Percentiles rank a stretch among this genome's conserved stretches.
Evolutionary conservation across 1,284 basidiomycete species (phyloP).

Genomic region (Hymenochaete sp.): DNA sequence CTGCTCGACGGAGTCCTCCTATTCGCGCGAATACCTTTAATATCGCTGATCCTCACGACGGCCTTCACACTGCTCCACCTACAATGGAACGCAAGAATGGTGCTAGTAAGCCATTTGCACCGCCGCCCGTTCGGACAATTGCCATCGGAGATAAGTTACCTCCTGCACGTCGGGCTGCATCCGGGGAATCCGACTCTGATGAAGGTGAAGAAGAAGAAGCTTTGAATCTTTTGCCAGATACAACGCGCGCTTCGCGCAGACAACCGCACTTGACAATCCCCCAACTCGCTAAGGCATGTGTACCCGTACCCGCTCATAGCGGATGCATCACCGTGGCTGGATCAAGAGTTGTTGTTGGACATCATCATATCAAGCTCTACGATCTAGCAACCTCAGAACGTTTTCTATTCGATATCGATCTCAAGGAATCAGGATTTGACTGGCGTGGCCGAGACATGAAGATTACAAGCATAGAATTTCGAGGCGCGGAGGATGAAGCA

Average conservation of each 20-base stretch:
- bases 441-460: slow-evolving; percentile 54
- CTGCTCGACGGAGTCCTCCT: slow-evolving; percentile 17
- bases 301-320: slow-evolving; percentile 49
- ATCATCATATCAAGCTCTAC: slow-evolving; percentile 59
- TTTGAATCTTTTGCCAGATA: slow-evolving; percentile 69
- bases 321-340: slow-evolving; percentile 56
- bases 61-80: slow-evolving; percentile 16
- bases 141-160: slow-evolving; percentile 61
- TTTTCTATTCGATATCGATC: slow-evolving; percentile 48
- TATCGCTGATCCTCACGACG: slow-evolving; percentile 18
- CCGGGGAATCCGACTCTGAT: slow-evolving; percentile 30
- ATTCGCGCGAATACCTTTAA: slow-evolving; percentile 7
- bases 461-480: slow-evolving; percentile 70
- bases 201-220: slow-evolving; percentile 39
- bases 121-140: slow-evolving; percentile 66
- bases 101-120: slow-evolving; percentile 41
- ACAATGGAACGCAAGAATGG: slow-evolving; percentile 38
- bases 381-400: slow-evolving; percentile 42
- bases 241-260: slow-evolving; percentile 71
- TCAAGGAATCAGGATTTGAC: slow-evolving; percentile 47
- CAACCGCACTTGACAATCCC: slow-evolving; percentile 58
- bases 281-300: slow-evolving; percentile 36
- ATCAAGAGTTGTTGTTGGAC: slow-evolving; percentile 51
- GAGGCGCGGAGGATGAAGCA: slow-evolving; percentile 34
- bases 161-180: slow-evolving; percentile 40